Conservation (phyloP, 192 early-diverging fungal species). For the Backusella tuberculispora region DNA sequence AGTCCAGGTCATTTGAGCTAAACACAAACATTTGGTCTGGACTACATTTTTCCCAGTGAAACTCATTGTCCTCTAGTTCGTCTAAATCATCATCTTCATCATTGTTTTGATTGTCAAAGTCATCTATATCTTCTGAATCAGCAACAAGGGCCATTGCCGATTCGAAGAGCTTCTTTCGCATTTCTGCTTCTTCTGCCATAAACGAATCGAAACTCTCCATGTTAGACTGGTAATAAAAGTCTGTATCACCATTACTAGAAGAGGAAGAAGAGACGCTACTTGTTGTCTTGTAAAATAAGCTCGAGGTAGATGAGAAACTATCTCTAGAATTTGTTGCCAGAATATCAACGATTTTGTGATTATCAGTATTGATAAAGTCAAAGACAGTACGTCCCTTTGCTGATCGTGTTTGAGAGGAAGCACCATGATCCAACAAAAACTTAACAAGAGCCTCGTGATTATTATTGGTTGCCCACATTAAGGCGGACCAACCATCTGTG, state of each 20-base stretch:
- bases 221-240: conserved; percentile 43
- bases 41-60: conserved; percentile 75
- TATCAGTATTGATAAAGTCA: conserved; percentile 71
- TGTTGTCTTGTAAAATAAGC: conserved; percentile 27
- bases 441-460: conserved; percentile 76
- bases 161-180: conserved; percentile 33
- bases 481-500: conserved; percentile 84
- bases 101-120: conserved; percentile 1
- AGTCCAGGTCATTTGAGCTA: conserved; percentile 66
- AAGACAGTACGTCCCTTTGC: conserved; percentile 76
- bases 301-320: conserved; percentile 40
- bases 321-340: conserved; percentile 47
- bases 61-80: conserved; percentile 17
- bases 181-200: conserved; percentile 37
- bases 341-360: conserved; percentile 61
- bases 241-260: conserved; percentile 29
- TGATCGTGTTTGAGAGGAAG: conserved; percentile 67
- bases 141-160: conserved; percentile 22
- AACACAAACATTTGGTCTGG: conserved; percentile 97
- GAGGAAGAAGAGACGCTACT: conserved; percentile 41
- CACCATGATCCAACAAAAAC: conserved; percentile 79
- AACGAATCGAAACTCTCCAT: conserved; percentile 37
- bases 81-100: conserved; percentile 32
- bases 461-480: conserved; percentile 91
- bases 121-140: background rate